These are phyloP conservation scores for Talaromyces trachyspermus DNA, from an alignment of 495 filamentous ascomycete species.

Conservation along the genomic window DNA sequence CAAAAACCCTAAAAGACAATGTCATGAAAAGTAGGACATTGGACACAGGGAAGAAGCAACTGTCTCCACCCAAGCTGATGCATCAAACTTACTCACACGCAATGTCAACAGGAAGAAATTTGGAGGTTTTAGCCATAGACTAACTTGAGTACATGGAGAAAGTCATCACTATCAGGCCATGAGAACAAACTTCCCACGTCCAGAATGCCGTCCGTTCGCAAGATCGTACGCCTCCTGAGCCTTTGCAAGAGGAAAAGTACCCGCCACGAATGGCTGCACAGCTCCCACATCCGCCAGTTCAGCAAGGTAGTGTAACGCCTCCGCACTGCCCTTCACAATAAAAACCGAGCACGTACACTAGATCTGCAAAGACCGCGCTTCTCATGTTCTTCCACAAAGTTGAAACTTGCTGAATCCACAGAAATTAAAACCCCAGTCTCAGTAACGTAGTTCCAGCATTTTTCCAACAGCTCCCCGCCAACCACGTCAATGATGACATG, in stretches of 20 bases:
- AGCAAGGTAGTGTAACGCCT: conserved; percentile 13
- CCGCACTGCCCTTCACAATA: conserved; percentile 20
- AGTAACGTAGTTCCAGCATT: conserved; percentile 20
- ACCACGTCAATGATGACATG: conserved; percentile 31
- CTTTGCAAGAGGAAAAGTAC: conserved; percentile 14
- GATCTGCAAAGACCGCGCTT: conserved; percentile 10
- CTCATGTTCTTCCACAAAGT: conserved; percentile 32
- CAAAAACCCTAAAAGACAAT: no score
- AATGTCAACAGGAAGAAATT: no score
- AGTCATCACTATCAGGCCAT: no score
- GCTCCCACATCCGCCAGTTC: conserved; percentile 14
- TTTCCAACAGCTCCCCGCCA: conserved; percentile 19
- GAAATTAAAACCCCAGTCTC: conserved; percentile 19
- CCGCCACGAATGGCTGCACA: conserved; percentile 22
- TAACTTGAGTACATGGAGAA: no score
- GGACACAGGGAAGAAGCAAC: no score
- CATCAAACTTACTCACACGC: no score
- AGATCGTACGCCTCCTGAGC: conserved; percentile 26
- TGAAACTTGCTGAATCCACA: conserved; percentile 26
- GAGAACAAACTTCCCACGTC: conserved; percentile 25
- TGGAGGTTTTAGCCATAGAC: no score
- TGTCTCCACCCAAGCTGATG: no score
- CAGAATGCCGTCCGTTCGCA: conserved; percentile 17
- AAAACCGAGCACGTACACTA: conserved; percentile 24
- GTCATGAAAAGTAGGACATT: no score